Base-by-base conservation (phyloP, 1,284 basidiomycete species). In the Melampsora larici-populina region DNA sequence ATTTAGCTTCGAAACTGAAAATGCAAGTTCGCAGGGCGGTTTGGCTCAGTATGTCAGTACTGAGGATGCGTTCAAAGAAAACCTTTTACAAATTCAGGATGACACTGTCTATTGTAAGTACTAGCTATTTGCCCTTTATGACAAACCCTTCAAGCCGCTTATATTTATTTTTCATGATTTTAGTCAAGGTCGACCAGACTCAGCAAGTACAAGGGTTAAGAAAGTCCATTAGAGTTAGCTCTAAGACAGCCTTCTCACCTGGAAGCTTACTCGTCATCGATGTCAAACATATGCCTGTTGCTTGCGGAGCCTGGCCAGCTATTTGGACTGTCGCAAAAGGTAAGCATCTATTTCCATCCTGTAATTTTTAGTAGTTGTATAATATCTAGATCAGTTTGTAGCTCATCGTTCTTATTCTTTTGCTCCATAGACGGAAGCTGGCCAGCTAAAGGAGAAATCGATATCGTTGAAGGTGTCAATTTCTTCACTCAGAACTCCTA, bases 301-400 rank as follows among this genome's bases (percentile, higher is more conserved):
- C 92, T 0, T 92, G 91, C 83, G 88, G 88, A 66, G 87, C 89
- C 51, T 94, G 92, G 92, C 92, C 92, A 70, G 92, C 92, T 33
- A 91, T 87, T 81, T 82, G 84, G 87, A 87, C 87, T 4, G 85
- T 85, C 13, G 36, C 66, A 11, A 43, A 48, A 40, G 51, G 63
- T 65, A 40, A 36, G 33, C 31, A 21, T 65, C 43, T 43, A 43
- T 43, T 15, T 43, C 13, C 43, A 43, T 2, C 43, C 13, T 13
- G 43, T 13, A 9, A 43, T 43, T 11, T 43, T 43, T 43, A 15
- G 43, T 13, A 43, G 2, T 11, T 43, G 43, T 43, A 11, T 13
- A 43, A 43, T 43, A 43, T 43, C 15, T 43, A 43, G 43, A 43
- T 43, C 3, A 43, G 43, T 15, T 43, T 1, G 1, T 43, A 15